A percentile compares a stretch with the other conserved stretches of the same genome.
Evolutionary conservation across 208 protist genomes (phyloP).

Genomic region (Acanthamoeba polyphaga): DNA sequence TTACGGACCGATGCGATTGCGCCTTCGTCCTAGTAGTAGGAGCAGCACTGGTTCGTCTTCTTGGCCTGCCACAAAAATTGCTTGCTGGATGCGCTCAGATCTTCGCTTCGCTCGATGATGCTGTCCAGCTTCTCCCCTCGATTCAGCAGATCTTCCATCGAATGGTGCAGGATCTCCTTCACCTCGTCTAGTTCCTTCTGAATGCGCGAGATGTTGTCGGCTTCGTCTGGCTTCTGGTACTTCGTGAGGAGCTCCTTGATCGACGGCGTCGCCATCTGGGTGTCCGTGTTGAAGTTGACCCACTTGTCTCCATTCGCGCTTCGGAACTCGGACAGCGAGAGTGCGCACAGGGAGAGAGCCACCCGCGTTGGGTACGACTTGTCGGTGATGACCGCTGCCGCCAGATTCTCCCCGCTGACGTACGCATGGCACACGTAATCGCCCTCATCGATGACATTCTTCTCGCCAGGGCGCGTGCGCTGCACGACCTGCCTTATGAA

Average conservation of each 20-base stretch:
- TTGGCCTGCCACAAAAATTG: constrained; percentile 79
- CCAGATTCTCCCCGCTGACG: constrained; percentile 40
- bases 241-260: constrained; percentile 46
- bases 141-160: constrained; percentile 71
- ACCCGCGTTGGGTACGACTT: constrained; percentile 64
- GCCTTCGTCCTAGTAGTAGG: not conserved
- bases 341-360: constrained; percentile 38
- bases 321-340: constrained; percentile 30
- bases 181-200: constrained; percentile 78
- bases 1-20: not conserved
- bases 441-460: constrained; percentile 70
- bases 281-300: not conserved
- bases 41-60: constrained; percentile 75
- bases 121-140: constrained; percentile 78
- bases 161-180: constrained; percentile 75
- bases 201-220: constrained; percentile 62
- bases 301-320: constrained; percentile 17
- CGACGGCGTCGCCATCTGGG: constrained; percentile 28
- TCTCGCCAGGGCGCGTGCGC: constrained; percentile 35
- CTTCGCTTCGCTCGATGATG: constrained; percentile 74
- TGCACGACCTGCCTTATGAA: constrained; percentile 68
- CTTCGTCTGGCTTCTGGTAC: constrained; percentile 72
- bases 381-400: constrained; percentile 45
- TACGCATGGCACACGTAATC: constrained; percentile 66
- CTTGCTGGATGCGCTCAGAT: constrained; percentile 74